These are phyloP conservation scores for Thyridium curvatum DNA, from an alignment of 2,329 filamentous ascomycete genomes.

Conservation along the genomic window DNA sequence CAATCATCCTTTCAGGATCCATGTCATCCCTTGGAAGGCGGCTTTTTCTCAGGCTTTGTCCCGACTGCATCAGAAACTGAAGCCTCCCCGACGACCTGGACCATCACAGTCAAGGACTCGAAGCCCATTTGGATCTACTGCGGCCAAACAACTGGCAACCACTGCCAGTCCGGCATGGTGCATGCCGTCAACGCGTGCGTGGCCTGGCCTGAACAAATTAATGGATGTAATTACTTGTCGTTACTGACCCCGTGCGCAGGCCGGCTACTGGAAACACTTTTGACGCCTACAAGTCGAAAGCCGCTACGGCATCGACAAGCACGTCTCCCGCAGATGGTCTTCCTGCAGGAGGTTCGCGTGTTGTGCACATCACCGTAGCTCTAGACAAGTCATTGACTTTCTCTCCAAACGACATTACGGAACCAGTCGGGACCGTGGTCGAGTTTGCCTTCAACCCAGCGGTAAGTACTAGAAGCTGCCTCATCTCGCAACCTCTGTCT, in stretches of 20 bases:
- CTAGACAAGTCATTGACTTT: slow-evolving; percentile 22
- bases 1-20: slow-evolving; percentile 32
- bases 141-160: slow-evolving; percentile 28
- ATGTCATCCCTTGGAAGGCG: slow-evolving; percentile 25
- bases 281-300: slow-evolving; percentile 22
- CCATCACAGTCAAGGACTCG: slow-evolving; percentile 36
- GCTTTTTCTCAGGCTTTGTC: slow-evolving; percentile 36
- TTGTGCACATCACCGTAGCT: slow-evolving; percentile 24
- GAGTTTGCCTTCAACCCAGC: slow-evolving; percentile 27
- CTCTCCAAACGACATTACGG: slow-evolving; percentile 24
- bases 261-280: slow-evolving; percentile 25
- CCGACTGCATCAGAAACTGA: slow-evolving; percentile 21
- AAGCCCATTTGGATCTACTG: slow-evolving; percentile 45
- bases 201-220: neutral
- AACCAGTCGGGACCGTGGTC: slow-evolving; percentile 23
- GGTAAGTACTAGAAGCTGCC: slow-evolving; percentile 7
- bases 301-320: slow-evolving; percentile 15
- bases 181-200: slow-evolving; percentile 29
- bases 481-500: neutral
- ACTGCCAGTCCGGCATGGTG: slow-evolving; percentile 38
- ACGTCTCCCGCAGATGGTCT: slow-evolving; percentile 19
- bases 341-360: slow-evolving; percentile 24
- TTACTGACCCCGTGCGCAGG: slow-evolving; percentile 8
- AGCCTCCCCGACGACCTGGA: slow-evolving; percentile 29
- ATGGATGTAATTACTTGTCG: neutral